Percentiles rank a stretch among this genome's conserved stretches.
These are phyloP conservation scores for Comarum palustre DNA, from an alignment of 306 rosid species.

Conservation along the genomic window DNA sequence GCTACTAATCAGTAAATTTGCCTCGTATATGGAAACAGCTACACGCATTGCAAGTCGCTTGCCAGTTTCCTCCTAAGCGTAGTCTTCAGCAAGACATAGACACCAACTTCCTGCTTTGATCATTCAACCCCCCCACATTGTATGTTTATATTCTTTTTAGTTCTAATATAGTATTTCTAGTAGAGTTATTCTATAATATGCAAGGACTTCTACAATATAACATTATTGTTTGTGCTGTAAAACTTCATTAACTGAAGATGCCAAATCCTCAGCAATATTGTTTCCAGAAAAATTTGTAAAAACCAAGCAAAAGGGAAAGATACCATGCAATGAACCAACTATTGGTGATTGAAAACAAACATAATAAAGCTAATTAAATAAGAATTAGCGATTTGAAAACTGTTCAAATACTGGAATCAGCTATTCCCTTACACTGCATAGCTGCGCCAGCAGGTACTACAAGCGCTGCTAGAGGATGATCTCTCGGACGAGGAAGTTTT, in stretches of 20 bases:
- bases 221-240: not conserved
- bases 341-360: no score
- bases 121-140: no score
- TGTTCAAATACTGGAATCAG: no score
- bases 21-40: slow-evolving; percentile 43
- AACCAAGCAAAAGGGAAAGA: no score
- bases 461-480: not conserved
- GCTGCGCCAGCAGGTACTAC: not conserved
- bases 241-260: not conserved
- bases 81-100: slow-evolving; percentile 40
- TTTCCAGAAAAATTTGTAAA: no score
- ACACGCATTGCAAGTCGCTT: slow-evolving; percentile 44
- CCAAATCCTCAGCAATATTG: not conserved
- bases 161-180: not conserved
- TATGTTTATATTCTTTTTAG: no score
- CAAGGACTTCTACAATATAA: no score
- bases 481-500: not conserved
- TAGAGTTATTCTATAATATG: no score
- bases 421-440: no score
- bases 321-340: no score
- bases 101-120: slow-evolving; percentile 17
- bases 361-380: no score
- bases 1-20: slow-evolving; percentile 20
- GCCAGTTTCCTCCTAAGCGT: slow-evolving; percentile 55
- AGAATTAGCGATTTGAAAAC: no score